Evolutionary conservation across 345 rosid species (phyloP).

Genomic region (Eucalyptus sp.): DNA sequence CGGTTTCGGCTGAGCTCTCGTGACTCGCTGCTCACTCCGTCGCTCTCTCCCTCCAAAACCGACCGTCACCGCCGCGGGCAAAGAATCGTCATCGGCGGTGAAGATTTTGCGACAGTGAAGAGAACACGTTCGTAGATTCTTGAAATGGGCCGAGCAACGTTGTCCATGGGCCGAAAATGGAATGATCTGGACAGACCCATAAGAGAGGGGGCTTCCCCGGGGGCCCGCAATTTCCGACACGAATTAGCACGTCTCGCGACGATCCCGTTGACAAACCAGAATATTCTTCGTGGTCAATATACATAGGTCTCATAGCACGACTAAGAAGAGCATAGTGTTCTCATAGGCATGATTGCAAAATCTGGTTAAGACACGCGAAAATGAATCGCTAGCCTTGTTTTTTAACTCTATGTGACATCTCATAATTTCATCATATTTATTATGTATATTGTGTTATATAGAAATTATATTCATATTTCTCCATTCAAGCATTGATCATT

Average conservation of each 20-base stretch:
- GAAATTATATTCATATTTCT: neutral
- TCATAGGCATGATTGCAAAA: neutral
- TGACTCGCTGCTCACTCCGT: no score
- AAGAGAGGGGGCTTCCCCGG: neutral
- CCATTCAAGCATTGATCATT: no score
- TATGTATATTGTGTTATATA: no score
- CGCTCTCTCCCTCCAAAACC: neutral
- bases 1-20: neutral
- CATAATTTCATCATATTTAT: no score
- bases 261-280: neutral
- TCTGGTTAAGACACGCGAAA: neutral
- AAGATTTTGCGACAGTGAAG: neutral
- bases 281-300: neutral
- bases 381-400: neutral
- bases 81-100: neutral
- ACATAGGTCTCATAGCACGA: neutral
- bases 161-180: neutral
- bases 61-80: neutral
- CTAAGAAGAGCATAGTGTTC: no score
- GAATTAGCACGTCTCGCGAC: neutral
- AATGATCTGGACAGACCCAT: neutral
- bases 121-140: neutral
- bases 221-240: neutral
- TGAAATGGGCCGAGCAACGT: neutral
- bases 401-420: neutral